Conservation (phyloP, 345 rosid species). For the Lepidium aucheri region DNA sequence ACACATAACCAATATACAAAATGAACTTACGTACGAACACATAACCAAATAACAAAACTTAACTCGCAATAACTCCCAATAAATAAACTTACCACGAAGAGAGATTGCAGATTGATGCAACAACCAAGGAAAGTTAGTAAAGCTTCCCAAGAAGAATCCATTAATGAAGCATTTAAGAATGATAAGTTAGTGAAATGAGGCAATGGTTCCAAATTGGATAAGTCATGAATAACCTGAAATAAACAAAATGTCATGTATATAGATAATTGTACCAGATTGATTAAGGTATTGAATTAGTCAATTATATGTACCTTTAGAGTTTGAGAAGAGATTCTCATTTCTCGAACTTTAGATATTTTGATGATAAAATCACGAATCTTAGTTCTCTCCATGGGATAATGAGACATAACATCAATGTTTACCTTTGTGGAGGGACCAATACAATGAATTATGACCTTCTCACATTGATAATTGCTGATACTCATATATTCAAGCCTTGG, state of each 20-base stretch:
- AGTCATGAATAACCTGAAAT: neutral
- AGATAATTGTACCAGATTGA: neutral
- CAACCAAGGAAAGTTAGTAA: neutral
- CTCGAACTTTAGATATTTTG: neutral
- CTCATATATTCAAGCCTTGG: neutral
- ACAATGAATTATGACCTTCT: neutral
- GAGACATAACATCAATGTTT: neutral
- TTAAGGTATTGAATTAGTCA: neutral
- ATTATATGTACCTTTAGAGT: neutral
- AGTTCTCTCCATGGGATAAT: neutral
- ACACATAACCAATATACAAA: neutral
- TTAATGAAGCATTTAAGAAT: neutral
- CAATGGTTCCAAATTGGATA: neutral
- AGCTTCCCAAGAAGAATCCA: neutral
- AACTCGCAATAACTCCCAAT: neutral
- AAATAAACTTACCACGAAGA: neutral
- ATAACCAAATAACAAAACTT: neutral
- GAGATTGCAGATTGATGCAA: neutral
- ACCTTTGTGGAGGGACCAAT: neutral
- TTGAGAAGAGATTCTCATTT: neutral
- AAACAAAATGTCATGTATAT: neutral
- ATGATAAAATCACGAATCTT: neutral
- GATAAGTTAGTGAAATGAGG: neutral
- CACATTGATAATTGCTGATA: neutral
- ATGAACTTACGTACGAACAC: too few species aligned